Base-by-base conservation (phyloP, 805 yeast species). In the Kodamaea neixiangensis region DNA sequence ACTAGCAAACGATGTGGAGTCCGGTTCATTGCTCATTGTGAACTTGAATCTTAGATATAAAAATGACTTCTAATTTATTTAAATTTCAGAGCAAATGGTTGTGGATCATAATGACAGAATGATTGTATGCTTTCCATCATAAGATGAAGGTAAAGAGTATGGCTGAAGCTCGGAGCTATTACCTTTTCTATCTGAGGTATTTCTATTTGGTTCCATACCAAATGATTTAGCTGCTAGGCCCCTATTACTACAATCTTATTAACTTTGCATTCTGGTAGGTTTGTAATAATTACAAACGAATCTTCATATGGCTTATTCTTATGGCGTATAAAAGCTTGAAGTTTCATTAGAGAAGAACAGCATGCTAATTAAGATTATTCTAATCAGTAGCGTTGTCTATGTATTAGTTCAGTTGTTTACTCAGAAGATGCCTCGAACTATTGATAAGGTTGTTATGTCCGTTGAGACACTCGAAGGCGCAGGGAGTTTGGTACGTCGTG, bases 401-500 rank as follows among this genome's bases (percentile, higher is more conserved):
- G 4, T 37, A 15, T 19, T 37, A 7, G 4, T 19, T 37, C 41
- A 17, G 6, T n/a, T 7, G n/a, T 41, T 20, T 31, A 41, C 37
- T 34, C 39, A 37, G 34, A 31, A 44, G 29, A 53, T 50, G 53
- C 43, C 47, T n/a, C 69, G 77, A 68, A 58, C 71, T 17, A 64
- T 72, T 54, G 56, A 58, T 31, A 62, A 61, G 46, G 56, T 72
- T 34, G 58, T 72, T 20, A 57, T 63, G 43, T 91, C 93, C 25
- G 62, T 78, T 38, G 89, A 88, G 59, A 90, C 85, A 61, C 76
- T 85, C 15, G 96, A 89, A 69, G 97, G 97, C 56, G 91, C 78
- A 25, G 97, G 96, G n/a, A 96, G 96, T 22, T 70, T 78, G 25
- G 96, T 89, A 19, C 79, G 96, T 64, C 76, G 97, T 60, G 83